phyloP scores from a whole-genome alignment of 805 yeast genomes.

The Barnettozyma californica region DNA sequence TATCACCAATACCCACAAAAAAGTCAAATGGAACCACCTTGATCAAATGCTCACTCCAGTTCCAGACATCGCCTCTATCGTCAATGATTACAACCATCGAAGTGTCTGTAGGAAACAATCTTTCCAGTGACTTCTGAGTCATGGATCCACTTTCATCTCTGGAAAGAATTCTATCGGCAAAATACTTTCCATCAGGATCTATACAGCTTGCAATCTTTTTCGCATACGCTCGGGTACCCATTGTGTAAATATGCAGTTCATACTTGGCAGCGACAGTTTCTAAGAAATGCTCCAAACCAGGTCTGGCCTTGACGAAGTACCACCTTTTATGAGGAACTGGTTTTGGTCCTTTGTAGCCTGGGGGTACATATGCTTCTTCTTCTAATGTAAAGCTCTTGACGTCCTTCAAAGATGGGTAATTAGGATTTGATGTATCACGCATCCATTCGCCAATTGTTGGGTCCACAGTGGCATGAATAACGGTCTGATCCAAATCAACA shows the following conservation, averaged over 20 bases:
- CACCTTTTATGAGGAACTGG: constrained; percentile 55
- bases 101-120: constrained; percentile 93
- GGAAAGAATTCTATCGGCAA: constrained; percentile 87
- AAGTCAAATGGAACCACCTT: constrained; percentile 95
- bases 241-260: constrained; percentile 93
- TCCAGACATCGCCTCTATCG: constrained; percentile 98
- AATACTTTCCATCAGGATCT: constrained; percentile 81
- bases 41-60: constrained; percentile 87
- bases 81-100: constrained; percentile 95
- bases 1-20: constrained; percentile 96
- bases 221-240: constrained; percentile 97
- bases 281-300: constrained; percentile 76
- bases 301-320: constrained; percentile 90
- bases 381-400: constrained; percentile 72
- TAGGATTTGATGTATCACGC: constrained; percentile 77
- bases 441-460: constrained; percentile 98
- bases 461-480: constrained; percentile 95
- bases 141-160: constrained; percentile 93
- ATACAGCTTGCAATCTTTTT: constrained; percentile 82
- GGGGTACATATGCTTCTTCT: constrained; percentile 62
- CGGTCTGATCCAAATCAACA: constrained; percentile 95
- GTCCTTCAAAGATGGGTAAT: constrained; percentile 77
- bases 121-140: constrained; percentile 79
- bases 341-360: constrained; percentile 54
- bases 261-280: constrained; percentile 56